These are phyloP conservation scores for Tetracladium maxilliforme DNA, from an alignment of 2,329 filamentous ascomycete genomes.

Conservation along the genomic window DNA sequence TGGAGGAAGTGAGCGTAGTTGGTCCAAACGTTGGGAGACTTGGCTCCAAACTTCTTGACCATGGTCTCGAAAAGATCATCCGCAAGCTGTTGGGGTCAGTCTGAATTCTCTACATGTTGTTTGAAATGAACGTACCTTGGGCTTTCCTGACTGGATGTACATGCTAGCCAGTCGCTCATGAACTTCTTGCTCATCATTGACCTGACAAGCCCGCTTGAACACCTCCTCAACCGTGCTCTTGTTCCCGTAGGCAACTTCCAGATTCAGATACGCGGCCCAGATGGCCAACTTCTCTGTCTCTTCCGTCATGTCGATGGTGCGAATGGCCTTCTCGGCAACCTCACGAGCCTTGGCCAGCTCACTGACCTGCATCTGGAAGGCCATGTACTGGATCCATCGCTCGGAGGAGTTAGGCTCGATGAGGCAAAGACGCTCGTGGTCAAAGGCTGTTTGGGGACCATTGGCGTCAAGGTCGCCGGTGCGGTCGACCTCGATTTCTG, in stretches of 20 bases:
- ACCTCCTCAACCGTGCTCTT: constrained; percentile 71
- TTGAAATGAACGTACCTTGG: constrained; percentile 43
- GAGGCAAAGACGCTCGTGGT: constrained; percentile 86
- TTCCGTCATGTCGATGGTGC: constrained; percentile 81
- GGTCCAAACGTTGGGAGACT: constrained; percentile 68
- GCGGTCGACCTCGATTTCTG: constrained; percentile 69
- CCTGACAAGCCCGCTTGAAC: constrained; percentile 85
- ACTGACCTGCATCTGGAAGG: constrained; percentile 88
- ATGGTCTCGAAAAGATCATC: constrained; percentile 77
- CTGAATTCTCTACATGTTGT: constrained; percentile 1
- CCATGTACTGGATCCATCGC: constrained; percentile 96
- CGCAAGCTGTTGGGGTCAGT: constrained; percentile 26
- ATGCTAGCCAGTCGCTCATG: constrained; percentile 84
- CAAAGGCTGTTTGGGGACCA: constrained; percentile 77
- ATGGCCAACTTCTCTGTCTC: constrained; percentile 88
- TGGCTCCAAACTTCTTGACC: constrained; percentile 76
- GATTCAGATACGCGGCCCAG: constrained; percentile 87
- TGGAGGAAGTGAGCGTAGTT: constrained; percentile 94
- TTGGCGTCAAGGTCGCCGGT: constrained; percentile 85
- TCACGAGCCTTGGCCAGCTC: constrained; percentile 80
- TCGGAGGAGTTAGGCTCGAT: constrained; percentile 86
- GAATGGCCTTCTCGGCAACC: constrained; percentile 78
- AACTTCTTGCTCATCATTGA: constrained; percentile 83
- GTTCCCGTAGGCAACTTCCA: constrained; percentile 81
- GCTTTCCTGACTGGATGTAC: constrained; percentile 83